A percentile compares a stretch with the other conserved stretches of the same genome.
Evolutionary conservation across 202 grass and related monocot species (phyloP).

Genomic region (Musa balbisiana): DNA sequence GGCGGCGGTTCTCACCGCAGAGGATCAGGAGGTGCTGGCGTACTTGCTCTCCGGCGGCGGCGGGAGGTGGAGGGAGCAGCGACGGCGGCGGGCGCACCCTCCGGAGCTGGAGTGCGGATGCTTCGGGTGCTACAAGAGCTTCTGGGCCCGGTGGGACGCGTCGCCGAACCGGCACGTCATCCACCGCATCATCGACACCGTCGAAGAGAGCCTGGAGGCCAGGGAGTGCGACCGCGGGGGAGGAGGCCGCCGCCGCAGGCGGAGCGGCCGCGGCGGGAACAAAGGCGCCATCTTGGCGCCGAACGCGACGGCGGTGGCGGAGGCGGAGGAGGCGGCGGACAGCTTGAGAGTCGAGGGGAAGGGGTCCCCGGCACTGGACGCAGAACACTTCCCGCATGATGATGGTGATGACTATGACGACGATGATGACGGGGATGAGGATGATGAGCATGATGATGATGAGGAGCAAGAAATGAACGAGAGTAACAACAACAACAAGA

Average conservation of each 20-base stretch:
- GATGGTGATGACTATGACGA: not conserved
- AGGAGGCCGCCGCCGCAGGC: constrained; percentile 1
- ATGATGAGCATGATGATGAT: not conserved
- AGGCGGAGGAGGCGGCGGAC: not conserved
- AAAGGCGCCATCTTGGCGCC: not conserved
- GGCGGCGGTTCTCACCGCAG: not conserved
- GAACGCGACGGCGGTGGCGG: not conserved
- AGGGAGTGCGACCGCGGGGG: not conserved
- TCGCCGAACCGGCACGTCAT: constrained; percentile 18
- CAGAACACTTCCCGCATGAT: not conserved
- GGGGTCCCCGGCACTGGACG: not conserved
- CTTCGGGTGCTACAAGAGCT: constrained; percentile 23
- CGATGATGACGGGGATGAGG: not conserved
- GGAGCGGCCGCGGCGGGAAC: not conserved
- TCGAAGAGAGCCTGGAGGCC: constrained; percentile 4
- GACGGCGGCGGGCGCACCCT: not conserved
- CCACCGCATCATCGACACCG: constrained; percentile 16
- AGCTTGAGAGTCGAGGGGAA: not conserved
- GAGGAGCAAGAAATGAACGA: not conserved
- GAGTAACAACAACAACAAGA: too few species aligned
- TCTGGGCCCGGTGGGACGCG: constrained; percentile 17
- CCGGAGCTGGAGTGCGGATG: constrained; percentile 15
- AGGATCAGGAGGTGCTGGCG: constrained; percentile 12
- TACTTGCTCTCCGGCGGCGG: constrained; percentile 3
- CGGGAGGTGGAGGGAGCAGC: not conserved